These are phyloP conservation scores for Penicillium silybi DNA, from an alignment of 495 filamentous ascomycete genomes.

Conservation along the genomic window DNA sequence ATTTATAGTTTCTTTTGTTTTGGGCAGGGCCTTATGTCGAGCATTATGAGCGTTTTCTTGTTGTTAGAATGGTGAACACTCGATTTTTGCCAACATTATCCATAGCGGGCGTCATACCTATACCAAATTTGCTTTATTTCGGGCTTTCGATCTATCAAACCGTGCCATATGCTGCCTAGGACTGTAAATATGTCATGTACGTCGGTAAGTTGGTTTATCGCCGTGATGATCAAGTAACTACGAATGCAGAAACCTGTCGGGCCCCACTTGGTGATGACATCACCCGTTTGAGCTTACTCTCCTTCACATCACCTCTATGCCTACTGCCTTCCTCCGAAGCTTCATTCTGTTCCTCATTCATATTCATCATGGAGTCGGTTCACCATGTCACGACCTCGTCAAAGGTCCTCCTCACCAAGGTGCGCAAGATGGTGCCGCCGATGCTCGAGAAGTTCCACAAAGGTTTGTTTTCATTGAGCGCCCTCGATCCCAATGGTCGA, in stretches of 20 bases:
- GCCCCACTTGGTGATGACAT: constrained; percentile 45
- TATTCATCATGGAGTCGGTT: constrained; percentile 32
- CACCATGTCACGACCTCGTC: constrained; percentile 54
- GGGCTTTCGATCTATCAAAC: neutral
- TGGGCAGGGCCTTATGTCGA: constrained; percentile 10
- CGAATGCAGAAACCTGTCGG: constrained; percentile 8
- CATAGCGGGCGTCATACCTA: constrained; percentile 29
- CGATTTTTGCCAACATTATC: constrained; percentile 15
- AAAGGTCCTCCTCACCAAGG: constrained; percentile 73
- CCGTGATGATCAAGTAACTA: constrained; percentile 1
- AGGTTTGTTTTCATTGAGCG: constrained; percentile 48
- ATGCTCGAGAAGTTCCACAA: constrained; percentile 97
- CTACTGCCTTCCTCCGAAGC: neutral
- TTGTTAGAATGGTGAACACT: constrained; percentile 28
- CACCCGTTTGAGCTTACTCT: constrained; percentile 20
- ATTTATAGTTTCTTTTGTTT: constrained; percentile 14
- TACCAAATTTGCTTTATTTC: constrained; percentile 19
- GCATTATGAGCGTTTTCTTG: constrained; percentile 36
- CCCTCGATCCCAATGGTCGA: neutral
- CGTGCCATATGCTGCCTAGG: too few relatives aligned
- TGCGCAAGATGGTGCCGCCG: constrained; percentile 87
- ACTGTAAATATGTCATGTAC: too few relatives aligned
- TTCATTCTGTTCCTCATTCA: constrained; percentile 1
- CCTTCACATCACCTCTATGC: constrained; percentile 10
- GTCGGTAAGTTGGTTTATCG: too few relatives aligned